Evolutionary conservation across 345 rosid species (phyloP).

Genomic region (Boechera stricta): DNA sequence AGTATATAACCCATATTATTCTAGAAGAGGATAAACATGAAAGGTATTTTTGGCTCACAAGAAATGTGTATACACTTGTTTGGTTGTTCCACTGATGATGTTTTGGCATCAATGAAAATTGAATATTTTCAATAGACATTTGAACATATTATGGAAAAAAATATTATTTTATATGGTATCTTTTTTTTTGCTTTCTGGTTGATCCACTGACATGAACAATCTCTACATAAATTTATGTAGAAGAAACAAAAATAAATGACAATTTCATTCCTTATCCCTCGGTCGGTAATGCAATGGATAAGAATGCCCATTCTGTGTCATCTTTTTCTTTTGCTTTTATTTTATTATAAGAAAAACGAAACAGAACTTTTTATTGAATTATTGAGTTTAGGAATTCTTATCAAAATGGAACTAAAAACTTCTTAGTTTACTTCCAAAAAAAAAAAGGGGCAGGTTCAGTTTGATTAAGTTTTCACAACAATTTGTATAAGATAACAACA

Average conservation of each 20-base stretch:
- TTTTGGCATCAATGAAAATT: constrained; percentile 18
- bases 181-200: neutral
- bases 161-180: neutral
- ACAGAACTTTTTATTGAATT: neutral
- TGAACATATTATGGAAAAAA: neutral
- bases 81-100: constrained; percentile 14
- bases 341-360: constrained; percentile 10
- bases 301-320: constrained; percentile 41
- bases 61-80: constrained; percentile 37
- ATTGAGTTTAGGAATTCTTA: constrained; percentile 2
- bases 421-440: neutral
- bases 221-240: constrained; percentile 31
- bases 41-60: constrained; percentile 36
- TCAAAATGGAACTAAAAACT: neutral
- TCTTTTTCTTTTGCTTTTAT: constrained; percentile 32
- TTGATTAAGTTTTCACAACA: neutral
- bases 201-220: constrained; percentile 37
- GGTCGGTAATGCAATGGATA: constrained; percentile 34
- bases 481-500: neutral
- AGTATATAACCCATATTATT: constrained; percentile 19
- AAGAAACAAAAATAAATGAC: constrained; percentile 44
- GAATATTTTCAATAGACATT: neutral
- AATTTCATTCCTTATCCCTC: constrained; percentile 43
- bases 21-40: constrained; percentile 17
- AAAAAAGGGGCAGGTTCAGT: neutral